Evolutionary conservation across 176 grass and related monocot genomes (phyloP).

Genomic region (Poa annua): DNA sequence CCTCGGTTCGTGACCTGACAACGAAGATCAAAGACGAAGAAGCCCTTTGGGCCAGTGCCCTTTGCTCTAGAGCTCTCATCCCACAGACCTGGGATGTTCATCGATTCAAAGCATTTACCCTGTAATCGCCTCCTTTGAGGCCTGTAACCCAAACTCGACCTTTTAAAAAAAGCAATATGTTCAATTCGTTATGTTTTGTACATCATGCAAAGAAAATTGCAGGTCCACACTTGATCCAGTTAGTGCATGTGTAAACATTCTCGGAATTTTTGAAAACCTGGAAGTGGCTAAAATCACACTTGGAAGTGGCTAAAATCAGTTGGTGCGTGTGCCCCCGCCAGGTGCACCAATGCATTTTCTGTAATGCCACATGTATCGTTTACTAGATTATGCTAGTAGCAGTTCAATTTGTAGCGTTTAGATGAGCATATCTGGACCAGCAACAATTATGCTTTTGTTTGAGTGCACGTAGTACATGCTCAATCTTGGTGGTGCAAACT

Average conservation of each 20-base stretch:
- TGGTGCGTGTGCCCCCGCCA: neutral
- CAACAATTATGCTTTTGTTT: slow-evolving; percentile 18
- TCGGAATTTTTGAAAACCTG: neutral
- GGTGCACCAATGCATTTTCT: slow-evolving; percentile 8
- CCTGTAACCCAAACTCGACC: no score
- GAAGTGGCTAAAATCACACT: neutral
- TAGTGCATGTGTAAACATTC: neutral
- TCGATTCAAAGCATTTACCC: no score
- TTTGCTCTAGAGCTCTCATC: no score
- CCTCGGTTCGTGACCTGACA: no score
- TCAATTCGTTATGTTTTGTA: slow-evolving; percentile 11
- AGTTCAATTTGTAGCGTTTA: slow-evolving; percentile 25
- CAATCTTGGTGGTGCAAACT: neutral
- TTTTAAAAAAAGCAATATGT: neutral
- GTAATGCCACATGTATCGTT: neutral
- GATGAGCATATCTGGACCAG: neutral
- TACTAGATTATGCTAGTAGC: neutral
- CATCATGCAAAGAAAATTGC: neutral
- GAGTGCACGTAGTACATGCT: neutral
- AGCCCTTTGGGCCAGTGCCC: no score
- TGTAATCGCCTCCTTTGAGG: no score
- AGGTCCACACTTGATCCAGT: neutral
- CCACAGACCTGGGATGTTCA: no score
- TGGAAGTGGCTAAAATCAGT: neutral
- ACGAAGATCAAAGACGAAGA: no score